Evolutionary conservation across 768 basidiomycete genomes (phyloP), one percentile per base, ranked within the genome.

Genomic region (Saitozyma podzolica): DNA sequence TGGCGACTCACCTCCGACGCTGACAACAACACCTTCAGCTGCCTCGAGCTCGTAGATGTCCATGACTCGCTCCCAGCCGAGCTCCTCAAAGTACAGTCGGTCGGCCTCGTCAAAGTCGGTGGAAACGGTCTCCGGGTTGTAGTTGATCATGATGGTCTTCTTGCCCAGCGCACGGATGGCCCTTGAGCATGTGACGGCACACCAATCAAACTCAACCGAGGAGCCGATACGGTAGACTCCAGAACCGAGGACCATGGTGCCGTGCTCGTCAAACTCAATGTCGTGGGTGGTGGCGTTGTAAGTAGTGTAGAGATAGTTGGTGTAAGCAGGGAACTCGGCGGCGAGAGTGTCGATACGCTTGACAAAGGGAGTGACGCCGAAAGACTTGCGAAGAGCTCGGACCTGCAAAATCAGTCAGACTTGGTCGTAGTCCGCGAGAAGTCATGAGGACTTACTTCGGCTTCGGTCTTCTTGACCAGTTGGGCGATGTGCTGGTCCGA

Each of bases 81-180:
- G 86, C 78, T 98, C 95, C 79, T 99, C 96, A 78, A 99, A 99
- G 83, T 99, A 99, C 52, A 99, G 82, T 61, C 96, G 84, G 74
- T 98, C 96, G n/a, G 96, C 96, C 82, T 99, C 96, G 75, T 99
- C 96, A 80, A 94, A 99, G 80, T 98, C 96, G 61, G 96, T 99
- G 8, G 94, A 97, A 48, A 98, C 96, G 4, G 96, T 99, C 82
- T 99, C 96, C 9, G 95, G 95, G 81, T 98, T 99, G 82, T 99
- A 99, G 84, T 99, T 99, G 85, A 99, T 85, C 95, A 98, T 98
- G 82, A 99, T 88, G 50, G 96, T 97, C 81, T 87, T 87, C 77
- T 90, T 89, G 78, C 94, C 93, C 86, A 92, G 90, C 67, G 89
- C 86, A 73, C 93, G 85, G 58, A 99, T 86, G 78, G 89, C 89